Evolutionary conservation across 257 asterid genomes (phyloP).

Genomic region (Solanum acaule): DNA sequence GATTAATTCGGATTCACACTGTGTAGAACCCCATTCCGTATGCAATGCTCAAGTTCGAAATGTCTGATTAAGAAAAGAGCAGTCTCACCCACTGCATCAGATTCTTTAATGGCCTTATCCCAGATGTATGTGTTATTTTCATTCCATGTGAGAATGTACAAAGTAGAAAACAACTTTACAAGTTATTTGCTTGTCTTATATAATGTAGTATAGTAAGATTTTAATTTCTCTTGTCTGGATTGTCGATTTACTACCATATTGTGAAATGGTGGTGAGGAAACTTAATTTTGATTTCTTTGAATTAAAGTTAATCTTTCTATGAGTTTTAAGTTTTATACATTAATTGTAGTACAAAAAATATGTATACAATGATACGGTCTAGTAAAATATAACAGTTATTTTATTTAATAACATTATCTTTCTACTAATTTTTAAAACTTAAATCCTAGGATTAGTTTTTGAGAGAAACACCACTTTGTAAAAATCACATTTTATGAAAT

Average conservation of each 20-base stretch:
- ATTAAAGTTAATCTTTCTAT: not conserved
- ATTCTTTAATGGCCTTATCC: not conserved
- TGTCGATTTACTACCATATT: not conserved
- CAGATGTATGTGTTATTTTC: not conserved
- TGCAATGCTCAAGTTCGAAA: rapidly evolving
- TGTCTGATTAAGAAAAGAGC: rapidly evolving
- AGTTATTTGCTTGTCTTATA: not conserved
- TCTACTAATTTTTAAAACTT: not conserved
- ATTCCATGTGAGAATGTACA: not conserved
- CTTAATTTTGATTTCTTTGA: not conserved
- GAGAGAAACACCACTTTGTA: not conserved
- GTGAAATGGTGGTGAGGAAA: not conserved
- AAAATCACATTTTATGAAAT: not conserved
- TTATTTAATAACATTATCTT: not conserved
- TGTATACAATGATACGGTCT: not conserved
- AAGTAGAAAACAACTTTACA: not conserved
- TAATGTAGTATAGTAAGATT: not conserved
- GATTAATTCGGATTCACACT: rapidly evolving
- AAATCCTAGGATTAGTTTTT: not conserved
- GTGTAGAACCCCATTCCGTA: no score
- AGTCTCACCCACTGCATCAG: not conserved
- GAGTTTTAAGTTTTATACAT: not conserved
- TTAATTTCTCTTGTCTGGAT: not conserved
- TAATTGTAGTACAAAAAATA: not conserved
- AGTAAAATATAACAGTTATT: not conserved